Evolutionary conservation across 495 filamentous ascomycete species (phyloP), one percentile per base, ranked within the genome.

Genomic region (Xylaria curta): DNA sequence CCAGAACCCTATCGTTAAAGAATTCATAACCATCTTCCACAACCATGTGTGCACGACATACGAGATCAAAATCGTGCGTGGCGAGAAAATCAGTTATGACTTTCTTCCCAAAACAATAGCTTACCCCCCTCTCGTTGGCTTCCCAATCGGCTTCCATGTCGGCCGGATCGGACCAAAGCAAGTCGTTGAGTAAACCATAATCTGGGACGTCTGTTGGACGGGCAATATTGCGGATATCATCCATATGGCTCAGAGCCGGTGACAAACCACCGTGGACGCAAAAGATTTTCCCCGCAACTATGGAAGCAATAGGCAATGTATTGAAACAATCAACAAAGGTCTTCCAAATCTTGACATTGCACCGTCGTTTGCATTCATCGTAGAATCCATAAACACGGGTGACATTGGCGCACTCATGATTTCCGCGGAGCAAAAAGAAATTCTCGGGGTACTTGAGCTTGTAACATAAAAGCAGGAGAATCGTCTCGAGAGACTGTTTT

Each of bases 1-100:
- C 96, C 36, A 99, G 82, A 68, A 98, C 92, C 53, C 96, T 89
- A 76, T 99, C 96, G 63, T 93, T 96, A 78, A 98, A 99, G 81
- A 99, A 99, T 76, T 99, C 96, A 83, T 99, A 99, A 17, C 96
- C 96, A 82, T 99, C 96, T 79, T 99, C 96, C 21, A 99, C 96
- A 62, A 99, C 96, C 96, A 99, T 99, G 85, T 99, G 96, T 63
- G 96, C 96, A 62, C 96, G 89, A 80, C 97, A 98, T 42, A 99
- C 95, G 46, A 99, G 82, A 81, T 99, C 96, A 79, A 99, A 99
- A 77, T 99, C 96, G 79, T 98, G 95, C 46, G 91, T 89, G 66
- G 94, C 92, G 74, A 99, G 85, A 81, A 99, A 99, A 74, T 97
- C 93, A 83, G 95, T 94, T 70, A 99, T 99, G 62, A 99, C 95